Percentiles rank a stretch among this genome's conserved stretches.
These are phyloP conservation scores for Perkinsus olseni DNA, from an alignment of 169 alveolate species.

Conservation along the genomic window DNA sequence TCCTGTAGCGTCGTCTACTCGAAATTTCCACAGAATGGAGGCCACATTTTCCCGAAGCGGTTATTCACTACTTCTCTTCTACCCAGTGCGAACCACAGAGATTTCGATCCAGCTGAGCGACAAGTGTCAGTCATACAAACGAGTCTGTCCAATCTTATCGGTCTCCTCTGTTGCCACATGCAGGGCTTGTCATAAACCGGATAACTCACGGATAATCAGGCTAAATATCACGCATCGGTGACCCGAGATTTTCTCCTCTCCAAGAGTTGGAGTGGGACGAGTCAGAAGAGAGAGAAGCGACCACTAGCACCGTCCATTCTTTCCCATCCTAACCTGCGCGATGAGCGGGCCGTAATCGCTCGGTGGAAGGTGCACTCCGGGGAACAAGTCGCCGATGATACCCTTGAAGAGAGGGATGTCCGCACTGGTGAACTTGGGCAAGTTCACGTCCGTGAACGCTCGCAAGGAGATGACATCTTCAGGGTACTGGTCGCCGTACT, in stretches of 20 bases:
- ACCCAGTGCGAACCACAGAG: too few species aligned
- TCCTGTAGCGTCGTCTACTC: not conserved
- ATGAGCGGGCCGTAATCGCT: slow-evolving; percentile 54
- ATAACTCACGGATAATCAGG: too few species aligned
- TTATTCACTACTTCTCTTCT: too few species aligned
- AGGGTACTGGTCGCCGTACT: slow-evolving; percentile 44
- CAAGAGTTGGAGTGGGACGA: not conserved
- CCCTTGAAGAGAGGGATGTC: slow-evolving; percentile 79
- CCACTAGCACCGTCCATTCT: too few species aligned
- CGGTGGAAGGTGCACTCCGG: slow-evolving; percentile 65
- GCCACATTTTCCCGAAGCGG: not conserved
- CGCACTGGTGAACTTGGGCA: slow-evolving; percentile 76
- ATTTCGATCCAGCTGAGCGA: too few species aligned
- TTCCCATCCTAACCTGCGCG: too few species aligned
- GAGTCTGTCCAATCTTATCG: too few species aligned
- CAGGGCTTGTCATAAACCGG: too few species aligned
- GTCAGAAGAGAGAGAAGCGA: too few species aligned
- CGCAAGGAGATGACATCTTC: slow-evolving; percentile 63
- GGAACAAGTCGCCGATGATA: slow-evolving; percentile 85
- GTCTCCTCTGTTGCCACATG: too few species aligned
- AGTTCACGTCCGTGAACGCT: slow-evolving; percentile 74
- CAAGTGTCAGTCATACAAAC: too few species aligned
- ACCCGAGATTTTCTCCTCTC: not conserved
- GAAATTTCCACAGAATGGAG: not conserved
- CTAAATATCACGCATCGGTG: too few species aligned